Percentiles rank a stretch among this genome's conserved stretches.
Conservation (phyloP, 192 early-diverging fungal genomes). For the Umbelopsis sp. region DNA sequence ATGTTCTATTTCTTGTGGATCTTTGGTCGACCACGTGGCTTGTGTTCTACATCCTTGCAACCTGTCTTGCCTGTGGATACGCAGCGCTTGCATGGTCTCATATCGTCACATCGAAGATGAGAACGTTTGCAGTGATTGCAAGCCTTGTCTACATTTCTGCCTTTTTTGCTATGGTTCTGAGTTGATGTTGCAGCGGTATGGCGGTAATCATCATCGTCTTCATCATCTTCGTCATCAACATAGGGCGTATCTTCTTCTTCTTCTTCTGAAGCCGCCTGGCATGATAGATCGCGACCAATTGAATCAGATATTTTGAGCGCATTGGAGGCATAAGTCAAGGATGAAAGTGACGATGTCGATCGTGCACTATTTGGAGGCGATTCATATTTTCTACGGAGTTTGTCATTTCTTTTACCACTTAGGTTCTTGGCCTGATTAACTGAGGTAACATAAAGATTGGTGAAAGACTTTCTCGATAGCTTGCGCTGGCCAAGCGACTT, state of each 20-base stretch:
- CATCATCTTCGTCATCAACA: slow-evolving; percentile 19
- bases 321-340: slow-evolving; percentile 14
- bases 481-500: slow-evolving; percentile 8
- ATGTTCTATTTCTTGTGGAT: slow-evolving; percentile 35
- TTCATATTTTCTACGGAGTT: slow-evolving; percentile 19
- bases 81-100: slow-evolving; percentile 40
- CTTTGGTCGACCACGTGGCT: slow-evolving; percentile 44
- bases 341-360: slow-evolving; percentile 26
- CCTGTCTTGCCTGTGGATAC: slow-evolving; percentile 40
- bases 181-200: neutral
- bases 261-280: slow-evolving; percentile 14
- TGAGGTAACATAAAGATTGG: slow-evolving; percentile 11
- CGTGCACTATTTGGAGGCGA: slow-evolving; percentile 12
- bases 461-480: slow-evolving; percentile 24
- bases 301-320: slow-evolving; percentile 20
- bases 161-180: slow-evolving; percentile 25
- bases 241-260: slow-evolving; percentile 13
- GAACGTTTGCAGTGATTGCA: slow-evolving; percentile 46
- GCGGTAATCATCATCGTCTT: slow-evolving; percentile 28
- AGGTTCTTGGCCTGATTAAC: slow-evolving; percentile 18
- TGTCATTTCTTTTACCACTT: neutral
- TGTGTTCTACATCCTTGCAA: slow-evolving; percentile 45
- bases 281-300: slow-evolving; percentile 16
- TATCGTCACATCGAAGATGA: slow-evolving; percentile 43
- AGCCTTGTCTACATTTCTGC: slow-evolving; percentile 43